Conservation (phyloP, 1,284 basidiomycete species). For the Microbotryum intermedium region DNA sequence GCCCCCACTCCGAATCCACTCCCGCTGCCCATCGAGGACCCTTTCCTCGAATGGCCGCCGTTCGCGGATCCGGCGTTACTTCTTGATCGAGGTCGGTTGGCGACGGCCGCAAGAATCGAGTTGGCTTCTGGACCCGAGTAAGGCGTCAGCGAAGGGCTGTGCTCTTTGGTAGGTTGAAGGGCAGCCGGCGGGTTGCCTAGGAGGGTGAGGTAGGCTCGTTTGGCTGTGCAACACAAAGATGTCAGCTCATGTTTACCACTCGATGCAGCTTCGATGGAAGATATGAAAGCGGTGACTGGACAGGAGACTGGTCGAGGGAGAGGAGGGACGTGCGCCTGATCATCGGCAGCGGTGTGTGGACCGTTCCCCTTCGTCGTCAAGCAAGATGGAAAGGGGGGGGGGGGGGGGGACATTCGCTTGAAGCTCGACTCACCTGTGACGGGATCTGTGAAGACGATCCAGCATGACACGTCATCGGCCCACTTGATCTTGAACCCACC, state of each 20-base stretch:
- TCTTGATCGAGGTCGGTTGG: conserved; percentile 43
- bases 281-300: too few relatives aligned
- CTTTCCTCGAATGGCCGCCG: conserved; percentile 8
- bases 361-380: too few relatives aligned
- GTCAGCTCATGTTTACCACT: conserved; percentile 9
- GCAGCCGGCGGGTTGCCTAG: conserved; percentile 70
- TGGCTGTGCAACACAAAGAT: conserved; percentile 48
- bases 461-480: conserved; percentile 90
- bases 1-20: conserved; percentile 2
- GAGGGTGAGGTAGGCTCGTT: conserved; percentile 85
- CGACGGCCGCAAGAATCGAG: conserved; percentile 77
- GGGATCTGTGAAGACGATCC: conserved; percentile 77
- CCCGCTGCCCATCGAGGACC: conserved; percentile 1
- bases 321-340: too few relatives aligned
- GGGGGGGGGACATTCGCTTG: too few relatives aligned
- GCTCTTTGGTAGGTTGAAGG: conserved; percentile 48
- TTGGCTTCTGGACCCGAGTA: conserved; percentile 93
- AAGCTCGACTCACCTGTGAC: conserved; percentile 41
- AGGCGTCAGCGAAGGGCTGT: conserved; percentile 57
- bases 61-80: conserved; percentile 17
- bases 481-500: conserved; percentile 99
- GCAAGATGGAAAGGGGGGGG: too few relatives aligned
- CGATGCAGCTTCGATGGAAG: neutral
- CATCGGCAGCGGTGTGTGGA: too few relatives aligned
- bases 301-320: too few relatives aligned